Conservation (phyloP, 176 grass and related monocot genomes). For the Microstegium vimineum region DNA sequence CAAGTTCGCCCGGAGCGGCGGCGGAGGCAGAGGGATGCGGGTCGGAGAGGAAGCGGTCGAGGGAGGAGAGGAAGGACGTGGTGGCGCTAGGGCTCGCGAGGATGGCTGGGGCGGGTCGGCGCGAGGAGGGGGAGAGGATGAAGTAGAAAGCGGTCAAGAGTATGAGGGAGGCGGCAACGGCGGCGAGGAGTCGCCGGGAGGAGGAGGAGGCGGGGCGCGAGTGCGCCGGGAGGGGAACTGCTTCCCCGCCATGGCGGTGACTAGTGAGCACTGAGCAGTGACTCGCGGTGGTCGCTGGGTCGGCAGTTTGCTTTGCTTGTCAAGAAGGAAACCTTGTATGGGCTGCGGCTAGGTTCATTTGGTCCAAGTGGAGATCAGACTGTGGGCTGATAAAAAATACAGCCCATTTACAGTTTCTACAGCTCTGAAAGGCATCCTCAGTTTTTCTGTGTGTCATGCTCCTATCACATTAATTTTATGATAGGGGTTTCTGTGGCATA, state of each 20-base stretch:
- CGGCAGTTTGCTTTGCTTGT: neutral
- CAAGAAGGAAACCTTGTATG: neutral
- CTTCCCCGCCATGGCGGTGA: constrained; percentile 71
- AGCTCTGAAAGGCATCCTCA: neutral
- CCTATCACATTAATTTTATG: no score
- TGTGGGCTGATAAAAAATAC: neutral
- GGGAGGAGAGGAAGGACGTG: constrained; percentile 48
- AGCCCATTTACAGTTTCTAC: neutral
- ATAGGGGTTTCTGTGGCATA: neutral
- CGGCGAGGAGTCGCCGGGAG: constrained; percentile 42
- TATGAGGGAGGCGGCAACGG: constrained; percentile 26
- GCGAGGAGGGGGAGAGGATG: constrained; percentile 34
- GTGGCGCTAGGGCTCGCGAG: constrained; percentile 21
- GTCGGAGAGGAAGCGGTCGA: constrained; percentile 61
- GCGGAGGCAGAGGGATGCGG: constrained; percentile 24
- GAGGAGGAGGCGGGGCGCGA: constrained; percentile 40
- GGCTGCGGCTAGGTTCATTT: neutral
- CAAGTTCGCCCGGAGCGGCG: constrained; percentile 18
- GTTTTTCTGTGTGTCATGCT: neutral
- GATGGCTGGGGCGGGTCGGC: neutral
- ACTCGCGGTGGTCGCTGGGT: neutral
- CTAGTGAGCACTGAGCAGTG: neutral
- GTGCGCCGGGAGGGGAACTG: constrained; percentile 50
- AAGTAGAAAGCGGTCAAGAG: constrained; percentile 29
- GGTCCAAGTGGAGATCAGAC: neutral